Conservation (phyloP, 1,139 yeast genomes). For the Debaryomyces singareniensis region DNA sequence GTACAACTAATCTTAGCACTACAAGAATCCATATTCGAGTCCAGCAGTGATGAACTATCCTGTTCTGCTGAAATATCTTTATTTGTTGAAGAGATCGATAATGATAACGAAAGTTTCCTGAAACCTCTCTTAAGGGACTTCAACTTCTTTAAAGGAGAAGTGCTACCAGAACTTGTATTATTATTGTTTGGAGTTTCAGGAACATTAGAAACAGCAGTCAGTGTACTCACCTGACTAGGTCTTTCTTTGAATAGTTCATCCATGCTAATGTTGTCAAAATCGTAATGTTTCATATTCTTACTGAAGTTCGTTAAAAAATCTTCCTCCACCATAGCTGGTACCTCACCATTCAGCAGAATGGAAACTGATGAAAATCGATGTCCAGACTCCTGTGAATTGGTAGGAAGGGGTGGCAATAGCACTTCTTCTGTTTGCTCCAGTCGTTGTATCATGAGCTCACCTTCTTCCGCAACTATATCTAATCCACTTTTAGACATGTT, state of each 20-base stretch:
- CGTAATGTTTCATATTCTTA: not conserved
- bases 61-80: constrained; percentile 24
- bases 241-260: not conserved
- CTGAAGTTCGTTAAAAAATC: not conserved
- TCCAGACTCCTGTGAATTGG: constrained; percentile 7
- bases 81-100: constrained; percentile 30
- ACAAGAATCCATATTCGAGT: constrained; percentile 1
- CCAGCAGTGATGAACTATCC: not conserved
- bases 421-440: constrained; percentile 14
- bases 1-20: no score
- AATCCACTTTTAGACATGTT: no score
- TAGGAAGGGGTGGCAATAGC: constrained; percentile 36
- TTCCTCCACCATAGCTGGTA: not conserved
- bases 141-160: constrained; percentile 25
- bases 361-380: not conserved
- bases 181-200: not conserved
- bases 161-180: not conserved
- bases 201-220: constrained; percentile 5
- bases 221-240: constrained; percentile 12
- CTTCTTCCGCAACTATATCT: constrained; percentile 28
- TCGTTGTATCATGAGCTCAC: constrained; percentile 5
- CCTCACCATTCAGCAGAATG: not conserved
- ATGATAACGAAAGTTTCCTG: constrained; percentile 16
- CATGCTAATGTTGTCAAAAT: not conserved
- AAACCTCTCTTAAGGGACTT: constrained; percentile 32